Percentiles rank a stretch among this genome's conserved stretches.
Conservation (phyloP, 495 filamentous ascomycete genomes). For the Aspergillus homomorphus region DNA sequence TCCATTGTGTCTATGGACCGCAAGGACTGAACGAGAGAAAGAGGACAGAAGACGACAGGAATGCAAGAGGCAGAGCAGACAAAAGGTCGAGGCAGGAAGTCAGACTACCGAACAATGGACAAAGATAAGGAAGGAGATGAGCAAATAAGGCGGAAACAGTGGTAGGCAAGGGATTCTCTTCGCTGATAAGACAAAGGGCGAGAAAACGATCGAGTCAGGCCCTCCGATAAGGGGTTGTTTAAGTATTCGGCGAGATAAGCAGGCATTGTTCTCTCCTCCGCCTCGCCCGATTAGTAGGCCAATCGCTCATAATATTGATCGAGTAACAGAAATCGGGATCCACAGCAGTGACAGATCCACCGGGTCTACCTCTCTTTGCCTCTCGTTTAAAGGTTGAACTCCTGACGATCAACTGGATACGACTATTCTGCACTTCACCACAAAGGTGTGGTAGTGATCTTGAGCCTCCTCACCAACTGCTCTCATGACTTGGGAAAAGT, state of each 20-base stretch:
- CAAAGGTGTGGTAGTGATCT: not conserved
- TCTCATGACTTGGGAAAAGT: not conserved
- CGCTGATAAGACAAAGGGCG: conserved; percentile 1
- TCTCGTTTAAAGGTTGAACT: conserved; percentile 3
- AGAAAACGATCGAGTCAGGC: not conserved
- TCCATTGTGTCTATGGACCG: conserved; percentile 25
- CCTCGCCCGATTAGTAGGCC: not conserved
- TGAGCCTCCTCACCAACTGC: not conserved
- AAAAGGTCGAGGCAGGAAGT: not conserved
- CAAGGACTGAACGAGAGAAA: not conserved
- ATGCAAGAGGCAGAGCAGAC: conserved; percentile 9
- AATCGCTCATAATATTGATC: conserved; percentile 11
- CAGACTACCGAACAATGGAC: not conserved
- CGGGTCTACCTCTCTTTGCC: conserved; percentile 5
- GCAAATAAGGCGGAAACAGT: not conserved
- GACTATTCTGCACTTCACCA: not conserved
- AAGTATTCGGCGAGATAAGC: not conserved
- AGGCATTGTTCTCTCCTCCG: not conserved
- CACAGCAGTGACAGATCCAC: not conserved
- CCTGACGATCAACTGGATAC: not conserved
- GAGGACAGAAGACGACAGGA: not conserved
- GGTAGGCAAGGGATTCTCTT: not conserved
- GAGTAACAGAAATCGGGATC: conserved; percentile 19
- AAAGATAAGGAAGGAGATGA: not conserved
- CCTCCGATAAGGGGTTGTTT: conserved; percentile 9